Evolutionary conservation across 129 eudicot genomes (phyloP), one percentile per base, ranked within the genome.

Genomic region (Deinandra increscens): DNA sequence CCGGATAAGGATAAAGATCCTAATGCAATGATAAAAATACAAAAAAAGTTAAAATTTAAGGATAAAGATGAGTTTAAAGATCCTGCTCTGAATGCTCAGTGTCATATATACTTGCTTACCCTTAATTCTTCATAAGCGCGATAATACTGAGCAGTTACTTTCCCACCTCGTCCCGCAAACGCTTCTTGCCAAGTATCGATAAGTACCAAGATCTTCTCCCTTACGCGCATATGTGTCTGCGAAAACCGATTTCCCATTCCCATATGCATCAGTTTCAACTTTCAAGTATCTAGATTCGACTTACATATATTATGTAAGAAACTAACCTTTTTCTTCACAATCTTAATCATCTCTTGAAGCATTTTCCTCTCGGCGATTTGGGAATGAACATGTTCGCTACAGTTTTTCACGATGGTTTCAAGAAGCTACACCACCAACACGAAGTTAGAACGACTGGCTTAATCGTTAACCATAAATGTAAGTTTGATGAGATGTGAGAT

Each of bases 161-260:
- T 94, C 51, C 97, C 97, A 43, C 90, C 84, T 38, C 93, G 80
- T 12, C 90, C 86, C 54, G 91, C 88, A 81, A 89, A 94, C 45
- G 96, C 99, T 69, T 89, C 93, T 75, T 85, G 84, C 99, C 99
- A 94, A n/a, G 97, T 85, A 66, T 83, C 95, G 31, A 94, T 74
- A 18, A 94, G 87, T 15, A 80, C 79, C 81, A 94, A 69, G 31
- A 89, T 81, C 69, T 84, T 82, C 48, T 87, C 96, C 69, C 97
- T 80, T 19, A 94, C 99, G 17, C 79, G 92, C 92, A 85, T 83
- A 81, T 94, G 90, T 18, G 84, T 54, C 99, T 93, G 85, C 74
- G 79, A 34, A 64, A 49, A 31, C 39, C 46, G 43, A n/a, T 43
- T 43, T 60, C 5, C 23, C 33, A 13, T 42, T 36, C 45, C 34